Evolutionary conservation across 306 rosid genomes (phyloP), one percentile per base, ranked within the genome.

Genomic region (Ammopiptanthus mongolicus): DNA sequence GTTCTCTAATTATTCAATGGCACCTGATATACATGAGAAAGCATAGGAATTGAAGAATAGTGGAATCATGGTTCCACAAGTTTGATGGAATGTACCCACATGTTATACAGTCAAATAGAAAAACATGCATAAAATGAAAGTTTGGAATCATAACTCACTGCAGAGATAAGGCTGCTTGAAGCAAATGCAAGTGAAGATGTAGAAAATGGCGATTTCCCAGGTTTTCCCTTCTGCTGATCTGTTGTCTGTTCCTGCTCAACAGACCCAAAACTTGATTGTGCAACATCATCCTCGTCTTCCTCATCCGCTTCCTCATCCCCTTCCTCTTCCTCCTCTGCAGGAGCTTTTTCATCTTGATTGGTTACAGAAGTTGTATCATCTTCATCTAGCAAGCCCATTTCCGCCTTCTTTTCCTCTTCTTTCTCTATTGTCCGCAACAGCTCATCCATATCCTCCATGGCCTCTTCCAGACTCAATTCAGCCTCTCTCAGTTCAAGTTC

Each of bases 201-300:
- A 69, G 97, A 91, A 90, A 91, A 95, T 62, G 98, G 96, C 21
- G 96, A 79, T 59, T 75, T 78, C 57, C 93, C 81, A 18, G 93
- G 93, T 80, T 87, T 87, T 73, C 82, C 88, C 82, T 78, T 85
- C 70, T 55, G 84, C 61, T 53, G 72, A 78, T 81, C 85, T 77
- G 80, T 80, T 14, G 75, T 68, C 44, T 65, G 75, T 58, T 84
- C 87, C 69, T 83, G 87, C 75, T 85, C 85, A 77, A 78, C 88
- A 19, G 96, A 84, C 28, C 97, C 98, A 82, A 94, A 91, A 89
- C 97, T 94, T 58, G 98, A 87, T 18, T 87, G 90, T 48, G 85
- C 82, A 63, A 12, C 83, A 57, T 83, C 90, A 61, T 86, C 91
- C 10, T 86, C 93, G 0, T 76, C 91, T 0, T 78, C 87, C 3